Evolutionary conservation across 768 basidiomycete genomes (phyloP), one percentile per base, ranked within the genome.

Genomic region (Leccinellum luteum): DNA sequence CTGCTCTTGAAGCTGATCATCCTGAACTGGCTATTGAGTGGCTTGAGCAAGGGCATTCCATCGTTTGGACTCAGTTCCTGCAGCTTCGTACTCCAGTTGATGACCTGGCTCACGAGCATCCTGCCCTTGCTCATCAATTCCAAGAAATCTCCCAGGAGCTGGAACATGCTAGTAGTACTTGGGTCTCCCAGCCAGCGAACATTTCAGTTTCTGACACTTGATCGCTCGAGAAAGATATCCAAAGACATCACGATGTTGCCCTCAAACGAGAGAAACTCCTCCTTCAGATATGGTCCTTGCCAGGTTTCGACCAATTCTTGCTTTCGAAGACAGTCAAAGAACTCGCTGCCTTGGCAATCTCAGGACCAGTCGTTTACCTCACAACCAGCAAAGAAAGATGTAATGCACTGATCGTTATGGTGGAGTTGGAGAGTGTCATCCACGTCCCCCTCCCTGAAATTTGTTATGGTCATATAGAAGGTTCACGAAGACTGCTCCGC

Each of bases 391-490:
- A n/a, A 38, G 3, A 38, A n/a, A 38, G 35, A 38, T 38, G 35
- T 2, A 17, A 38, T 38, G 35, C 35, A 38, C 8, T 38, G 17
- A n/a, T 41, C 4, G n/a, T 41, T 10, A 41, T n/a, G n/a, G 10
- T 4, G n/a, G n/a, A 19, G 10, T 41, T 5, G 38, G 38, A 41
- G n/a, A 41, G n/a, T 2, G 38, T 19, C 38, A 10, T 41, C 9
- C 38, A 41, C 4, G n/a, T 41, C 1, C n/a, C 38, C n/a, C n/a
- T 41, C n/a, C 38, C 38, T 41, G 4, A 0, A 2, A 19, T 41
- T 19, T 10, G n/a, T 0, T 12, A 19, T 12, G n/a, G 0, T 1
- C 9, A n/a, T 41, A 19, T 41, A 0, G n/a, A 41, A 19, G 2
- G 0, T 9, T 5, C 12, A n/a, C 38, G n/a, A 41, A 41, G 3